Evolutionary conservation across 768 basidiomycete genomes (phyloP).

Genomic region (Termitomyces sp.): DNA sequence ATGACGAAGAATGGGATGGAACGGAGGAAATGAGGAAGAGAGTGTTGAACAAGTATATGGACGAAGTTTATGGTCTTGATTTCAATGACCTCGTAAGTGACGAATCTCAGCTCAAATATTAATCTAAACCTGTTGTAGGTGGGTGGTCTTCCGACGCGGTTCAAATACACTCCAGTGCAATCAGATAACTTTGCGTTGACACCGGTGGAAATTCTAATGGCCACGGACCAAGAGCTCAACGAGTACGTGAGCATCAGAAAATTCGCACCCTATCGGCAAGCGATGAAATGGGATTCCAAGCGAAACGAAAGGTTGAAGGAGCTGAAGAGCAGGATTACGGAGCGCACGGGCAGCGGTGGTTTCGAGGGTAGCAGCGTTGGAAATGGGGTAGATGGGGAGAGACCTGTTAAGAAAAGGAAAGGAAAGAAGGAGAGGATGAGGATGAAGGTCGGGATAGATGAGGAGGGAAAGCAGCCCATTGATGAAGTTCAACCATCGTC

Average conservation of each 20-base stretch:
- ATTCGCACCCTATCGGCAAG: conserved; percentile 82
- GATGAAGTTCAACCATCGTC: not conserved
- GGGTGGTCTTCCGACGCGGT: conserved; percentile 85
- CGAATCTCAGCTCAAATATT: conserved; percentile 1
- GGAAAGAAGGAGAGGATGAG: conserved; percentile 68
- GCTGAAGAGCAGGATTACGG: conserved; percentile 57
- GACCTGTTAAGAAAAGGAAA: conserved; percentile 53
- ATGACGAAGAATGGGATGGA: conserved; percentile 75
- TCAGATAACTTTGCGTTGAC: conserved; percentile 63
- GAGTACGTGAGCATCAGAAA: conserved; percentile 86
- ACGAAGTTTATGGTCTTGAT: conserved; percentile 84
- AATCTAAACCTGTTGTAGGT: conserved; percentile 43
- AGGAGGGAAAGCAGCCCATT: conserved; percentile 9
- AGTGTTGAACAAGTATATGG: conserved; percentile 84
- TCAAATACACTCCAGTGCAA: conserved; percentile 79
- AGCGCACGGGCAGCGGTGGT: conserved; percentile 27
- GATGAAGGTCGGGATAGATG: conserved; percentile 29
- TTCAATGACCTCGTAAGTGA: conserved; percentile 89
- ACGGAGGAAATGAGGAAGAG: conserved; percentile 89
- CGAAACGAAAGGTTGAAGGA: conserved; percentile 66
- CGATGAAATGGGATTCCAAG: conserved; percentile 55
- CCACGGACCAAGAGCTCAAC: conserved; percentile 91
- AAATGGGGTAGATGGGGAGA: conserved; percentile 13
- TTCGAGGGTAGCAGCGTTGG: conserved; percentile 17
- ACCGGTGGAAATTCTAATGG: conserved; percentile 83